Conservation (phyloP, 345 rosid species). For the Pseudoturritis turrita region DNA sequence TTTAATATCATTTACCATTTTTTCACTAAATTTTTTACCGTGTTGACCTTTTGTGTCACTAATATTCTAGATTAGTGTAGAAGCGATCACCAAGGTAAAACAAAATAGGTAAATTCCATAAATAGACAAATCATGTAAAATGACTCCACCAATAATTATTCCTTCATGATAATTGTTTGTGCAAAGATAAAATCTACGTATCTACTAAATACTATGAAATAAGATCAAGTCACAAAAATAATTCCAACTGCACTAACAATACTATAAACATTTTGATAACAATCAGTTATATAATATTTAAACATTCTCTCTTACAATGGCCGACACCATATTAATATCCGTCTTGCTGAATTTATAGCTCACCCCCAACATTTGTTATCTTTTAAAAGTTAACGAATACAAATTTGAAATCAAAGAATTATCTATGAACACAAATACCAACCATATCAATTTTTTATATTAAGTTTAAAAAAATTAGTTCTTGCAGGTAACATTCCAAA, state of each 20-base stretch:
- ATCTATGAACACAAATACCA: too few relatives aligned
- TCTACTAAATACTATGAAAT: neutral
- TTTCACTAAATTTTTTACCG: too few relatives aligned
- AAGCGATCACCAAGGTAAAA: too few relatives aligned
- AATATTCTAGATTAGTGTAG: too few relatives aligned
- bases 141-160: neutral
- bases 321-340: constrained; percentile 6
- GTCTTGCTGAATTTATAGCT: constrained; percentile 2
- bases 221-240: neutral
- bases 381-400: too few relatives aligned
- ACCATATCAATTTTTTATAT: too few relatives aligned
- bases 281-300: neutral
- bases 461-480: too few relatives aligned
- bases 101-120: too few relatives aligned
- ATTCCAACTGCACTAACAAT: neutral
- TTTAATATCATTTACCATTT: too few relatives aligned
- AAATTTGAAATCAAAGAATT: too few relatives aligned
- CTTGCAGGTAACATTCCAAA: too few relatives aligned
- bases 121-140: neutral
- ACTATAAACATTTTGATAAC: neutral
- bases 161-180: neutral
- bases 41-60: too few relatives aligned
- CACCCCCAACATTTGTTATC: neutral
- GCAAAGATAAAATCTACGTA: neutral
- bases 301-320: neutral